Evolutionary conservation across 78 protist genomes (phyloP).

Genomic region (Dictyostelium capitatum): DNA sequence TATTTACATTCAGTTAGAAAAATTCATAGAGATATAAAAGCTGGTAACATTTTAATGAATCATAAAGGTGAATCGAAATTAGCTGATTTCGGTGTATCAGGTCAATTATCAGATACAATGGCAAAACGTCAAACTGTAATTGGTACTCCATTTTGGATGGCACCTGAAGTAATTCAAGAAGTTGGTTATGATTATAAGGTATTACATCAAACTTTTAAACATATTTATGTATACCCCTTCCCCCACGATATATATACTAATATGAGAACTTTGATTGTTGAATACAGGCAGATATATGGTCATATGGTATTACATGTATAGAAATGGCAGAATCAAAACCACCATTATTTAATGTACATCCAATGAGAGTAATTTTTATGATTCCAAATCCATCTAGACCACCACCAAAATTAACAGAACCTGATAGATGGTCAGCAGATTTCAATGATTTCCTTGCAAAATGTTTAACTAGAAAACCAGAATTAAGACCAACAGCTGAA

Average conservation of each 20-base stretch:
- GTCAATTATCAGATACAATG: slow-evolving; percentile 71
- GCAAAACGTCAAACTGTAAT: slow-evolving; percentile 81
- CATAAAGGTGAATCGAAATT: slow-evolving; percentile 80
- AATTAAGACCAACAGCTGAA: slow-evolving; percentile 86
- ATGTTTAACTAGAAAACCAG: slow-evolving; percentile 90
- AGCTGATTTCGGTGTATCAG: slow-evolving; percentile 87
- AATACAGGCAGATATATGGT: slow-evolving; percentile 94
- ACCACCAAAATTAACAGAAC: slow-evolving; percentile 85
- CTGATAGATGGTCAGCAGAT: slow-evolving; percentile 72
- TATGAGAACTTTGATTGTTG: too few relatives aligned
- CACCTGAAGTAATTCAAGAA: slow-evolving; percentile 92
- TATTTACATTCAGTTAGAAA: slow-evolving; percentile 80
- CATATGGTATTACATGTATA: slow-evolving; percentile 93
- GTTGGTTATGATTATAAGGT: slow-evolving; percentile 76
- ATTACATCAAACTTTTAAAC: too few relatives aligned
- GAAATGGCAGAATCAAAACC: slow-evolving; percentile 93
- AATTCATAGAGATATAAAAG: slow-evolving; percentile 97
- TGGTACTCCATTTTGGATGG: slow-evolving; percentile 98
- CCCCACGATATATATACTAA: too few relatives aligned
- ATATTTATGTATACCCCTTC: too few relatives aligned
- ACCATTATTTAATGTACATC: slow-evolving; percentile 89
- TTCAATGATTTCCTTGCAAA: slow-evolving; percentile 85
- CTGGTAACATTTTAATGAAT: slow-evolving; percentile 84
- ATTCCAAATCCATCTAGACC: slow-evolving; percentile 82
- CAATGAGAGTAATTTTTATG: slow-evolving; percentile 90